Evolutionary conservation across 495 filamentous ascomycete species (phyloP).

Genomic region (Penicillium atrosanguineum): DNA sequence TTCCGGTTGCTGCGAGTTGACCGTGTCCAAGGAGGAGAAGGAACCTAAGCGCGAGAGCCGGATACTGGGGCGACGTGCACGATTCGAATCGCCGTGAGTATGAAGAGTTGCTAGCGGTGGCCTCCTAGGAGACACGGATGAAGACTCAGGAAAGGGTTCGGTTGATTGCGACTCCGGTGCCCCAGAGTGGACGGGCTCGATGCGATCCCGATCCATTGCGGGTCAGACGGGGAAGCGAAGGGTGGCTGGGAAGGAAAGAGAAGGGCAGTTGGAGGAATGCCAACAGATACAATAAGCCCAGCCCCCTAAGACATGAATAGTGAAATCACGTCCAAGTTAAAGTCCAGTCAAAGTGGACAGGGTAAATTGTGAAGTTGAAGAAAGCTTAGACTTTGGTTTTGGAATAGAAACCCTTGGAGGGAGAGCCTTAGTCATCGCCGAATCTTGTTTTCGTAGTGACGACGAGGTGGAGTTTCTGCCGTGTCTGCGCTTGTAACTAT

Average conservation of each 20-base stretch:
- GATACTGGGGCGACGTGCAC: conserved; percentile 40
- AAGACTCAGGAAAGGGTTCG: conserved; percentile 8
- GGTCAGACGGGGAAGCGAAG: neutral
- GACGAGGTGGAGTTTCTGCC: no score
- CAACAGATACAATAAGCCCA: neutral
- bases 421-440: no score
- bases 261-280: neutral
- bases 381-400: no score
- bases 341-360: no score
- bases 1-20: conserved; percentile 10
- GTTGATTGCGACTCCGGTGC: neutral
- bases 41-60: conserved; percentile 38
- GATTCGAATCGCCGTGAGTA: conserved; percentile 16
- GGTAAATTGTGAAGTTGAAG: no score
- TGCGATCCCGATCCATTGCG: conserved; percentile 49
- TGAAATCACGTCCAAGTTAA: neutral
- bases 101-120: conserved; percentile 9
- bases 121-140: conserved; percentile 7
- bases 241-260: conserved; percentile 1
- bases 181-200: conserved; percentile 30
- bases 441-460: no score
- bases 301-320: conserved; percentile 6
- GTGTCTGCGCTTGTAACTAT: no score
- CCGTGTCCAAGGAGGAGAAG: conserved; percentile 16
- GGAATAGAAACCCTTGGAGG: no score